Conservation (phyloP, 805 yeast genomes). For the Candida namnaoensis region DNA sequence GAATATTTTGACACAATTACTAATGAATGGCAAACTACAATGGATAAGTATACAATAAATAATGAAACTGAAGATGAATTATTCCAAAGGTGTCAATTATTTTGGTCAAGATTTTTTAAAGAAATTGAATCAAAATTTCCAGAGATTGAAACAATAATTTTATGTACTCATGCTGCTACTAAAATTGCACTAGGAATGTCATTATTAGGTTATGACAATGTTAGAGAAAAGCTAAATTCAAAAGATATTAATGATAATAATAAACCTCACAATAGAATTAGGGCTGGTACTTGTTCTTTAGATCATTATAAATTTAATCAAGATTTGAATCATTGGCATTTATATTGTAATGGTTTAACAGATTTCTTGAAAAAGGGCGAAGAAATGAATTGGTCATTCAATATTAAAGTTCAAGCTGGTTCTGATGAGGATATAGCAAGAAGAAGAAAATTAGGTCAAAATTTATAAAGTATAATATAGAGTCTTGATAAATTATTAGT, state of each 20-base stretch:
- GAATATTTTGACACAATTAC: slow-evolving; percentile 39
- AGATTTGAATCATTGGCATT: slow-evolving; percentile 38
- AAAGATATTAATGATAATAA: slow-evolving; percentile 17
- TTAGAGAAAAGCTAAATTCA: slow-evolving; percentile 34
- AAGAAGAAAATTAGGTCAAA: slow-evolving; percentile 22
- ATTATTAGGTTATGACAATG: slow-evolving; percentile 39
- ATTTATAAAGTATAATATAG: too few relatives aligned
- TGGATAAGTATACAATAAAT: slow-evolving; percentile 39
- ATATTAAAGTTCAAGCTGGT: slow-evolving; percentile 70
- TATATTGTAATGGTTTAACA: slow-evolving; percentile 58
- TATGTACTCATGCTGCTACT: slow-evolving; percentile 84
- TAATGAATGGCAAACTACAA: slow-evolving; percentile 39
- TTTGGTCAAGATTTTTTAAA: slow-evolving; percentile 47
- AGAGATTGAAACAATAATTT: slow-evolving; percentile 44
- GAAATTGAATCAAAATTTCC: slow-evolving; percentile 47
- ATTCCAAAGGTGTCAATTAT: slow-evolving; percentile 42
- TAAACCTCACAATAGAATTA: slow-evolving; percentile 21
- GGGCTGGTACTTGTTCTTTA: slow-evolving; percentile 77
- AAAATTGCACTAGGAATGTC: slow-evolving; percentile 78
- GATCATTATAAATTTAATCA: slow-evolving; percentile 40
- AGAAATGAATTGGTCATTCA: slow-evolving; percentile 86
- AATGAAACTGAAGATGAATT: slow-evolving; percentile 70
- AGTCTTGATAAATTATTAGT: too few relatives aligned
- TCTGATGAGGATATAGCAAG: slow-evolving; percentile 70
- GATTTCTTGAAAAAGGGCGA: slow-evolving; percentile 63